Conservation (phyloP, 2,329 filamentous ascomycete species). For the Penicillium frequentans region DNA sequence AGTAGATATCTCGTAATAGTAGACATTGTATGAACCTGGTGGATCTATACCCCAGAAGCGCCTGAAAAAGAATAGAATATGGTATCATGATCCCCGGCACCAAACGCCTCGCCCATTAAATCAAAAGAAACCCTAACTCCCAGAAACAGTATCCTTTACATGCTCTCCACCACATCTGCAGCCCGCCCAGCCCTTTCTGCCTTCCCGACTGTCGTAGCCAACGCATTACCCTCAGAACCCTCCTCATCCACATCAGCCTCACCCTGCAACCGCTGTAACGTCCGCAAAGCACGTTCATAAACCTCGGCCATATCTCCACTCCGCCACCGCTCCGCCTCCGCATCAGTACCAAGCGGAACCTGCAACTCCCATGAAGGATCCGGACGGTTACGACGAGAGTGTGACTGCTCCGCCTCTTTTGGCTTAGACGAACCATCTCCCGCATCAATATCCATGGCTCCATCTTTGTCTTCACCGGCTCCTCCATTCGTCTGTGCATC, state of each 20-base stretch:
- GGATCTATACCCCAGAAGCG: neutral
- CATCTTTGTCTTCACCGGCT: constrained; percentile 1
- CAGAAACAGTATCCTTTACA: constrained; percentile 29
- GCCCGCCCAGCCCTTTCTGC: constrained; percentile 46
- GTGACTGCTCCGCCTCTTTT: neutral
- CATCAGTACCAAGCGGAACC: constrained; percentile 32
- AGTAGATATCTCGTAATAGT: constrained; percentile 1
- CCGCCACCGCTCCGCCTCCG: constrained; percentile 39
- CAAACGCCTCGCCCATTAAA: constrained; percentile 15
- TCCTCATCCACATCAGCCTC: constrained; percentile 26
- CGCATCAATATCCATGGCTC: constrained; percentile 1
- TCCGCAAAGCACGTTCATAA: constrained; percentile 43
- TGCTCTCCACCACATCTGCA: constrained; percentile 49
- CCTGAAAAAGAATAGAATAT: constrained; percentile 13
- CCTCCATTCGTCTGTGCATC: neutral
- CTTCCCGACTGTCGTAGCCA: constrained; percentile 49
- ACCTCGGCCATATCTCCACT: constrained; percentile 44
- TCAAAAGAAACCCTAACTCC: constrained; percentile 5
- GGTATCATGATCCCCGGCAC: constrained; percentile 25
- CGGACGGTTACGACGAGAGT: neutral
- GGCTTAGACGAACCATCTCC: neutral
- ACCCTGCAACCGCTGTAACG: constrained; percentile 40
- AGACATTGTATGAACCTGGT: neutral
- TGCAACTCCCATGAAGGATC: constrained; percentile 32
- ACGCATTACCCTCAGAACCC: constrained; percentile 31